Evolutionary conservation across 2,329 filamentous ascomycete genomes (phyloP).

Genomic region (Clarireedia paspali): DNA sequence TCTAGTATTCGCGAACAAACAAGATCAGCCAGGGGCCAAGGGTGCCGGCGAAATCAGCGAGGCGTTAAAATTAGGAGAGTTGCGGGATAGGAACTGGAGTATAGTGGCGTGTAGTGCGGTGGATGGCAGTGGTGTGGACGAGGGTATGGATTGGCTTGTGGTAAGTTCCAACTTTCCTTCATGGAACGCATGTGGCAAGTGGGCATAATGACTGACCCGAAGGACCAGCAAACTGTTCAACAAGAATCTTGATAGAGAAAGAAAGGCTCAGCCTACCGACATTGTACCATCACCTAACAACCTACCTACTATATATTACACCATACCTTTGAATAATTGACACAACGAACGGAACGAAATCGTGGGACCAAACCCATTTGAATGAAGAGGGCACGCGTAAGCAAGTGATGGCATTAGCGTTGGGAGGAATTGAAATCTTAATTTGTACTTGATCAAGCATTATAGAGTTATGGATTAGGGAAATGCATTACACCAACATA

Average conservation of each 20-base stretch:
- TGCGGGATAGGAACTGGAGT: conserved; percentile 97
- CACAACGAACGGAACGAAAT: not conserved
- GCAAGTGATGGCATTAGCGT: not conserved
- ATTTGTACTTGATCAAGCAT: not conserved
- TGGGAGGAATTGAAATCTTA: not conserved
- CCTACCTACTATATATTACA: not conserved
- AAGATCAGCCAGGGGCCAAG: conserved; percentile 94
- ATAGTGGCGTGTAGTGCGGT: conserved; percentile 97
- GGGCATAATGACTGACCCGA: conserved; percentile 7
- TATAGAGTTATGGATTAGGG: not conserved
- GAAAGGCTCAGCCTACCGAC: conserved; percentile 4
- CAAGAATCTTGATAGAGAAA: conserved; percentile 17
- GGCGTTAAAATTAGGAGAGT: conserved; percentile 78
- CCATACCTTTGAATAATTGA: not conserved
- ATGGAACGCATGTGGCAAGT: not conserved
- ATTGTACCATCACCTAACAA: conserved; percentile 15
- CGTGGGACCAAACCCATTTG: not conserved
- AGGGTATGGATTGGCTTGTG: conserved; percentile 99
- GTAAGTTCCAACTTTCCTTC: conserved; percentile 16
- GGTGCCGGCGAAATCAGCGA: conserved; percentile 96
- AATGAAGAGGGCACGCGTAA: not conserved
- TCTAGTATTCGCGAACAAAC: conserved; percentile 97
- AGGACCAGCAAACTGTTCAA: conserved; percentile 30
- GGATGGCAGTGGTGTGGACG: conserved; percentile 86
- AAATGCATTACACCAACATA: not conserved